A percentile compares a stretch with the other conserved stretches of the same genome.
phyloP scores from a whole-genome alignment of 1,139 yeast species.

The Yamadazyma sp. region DNA sequence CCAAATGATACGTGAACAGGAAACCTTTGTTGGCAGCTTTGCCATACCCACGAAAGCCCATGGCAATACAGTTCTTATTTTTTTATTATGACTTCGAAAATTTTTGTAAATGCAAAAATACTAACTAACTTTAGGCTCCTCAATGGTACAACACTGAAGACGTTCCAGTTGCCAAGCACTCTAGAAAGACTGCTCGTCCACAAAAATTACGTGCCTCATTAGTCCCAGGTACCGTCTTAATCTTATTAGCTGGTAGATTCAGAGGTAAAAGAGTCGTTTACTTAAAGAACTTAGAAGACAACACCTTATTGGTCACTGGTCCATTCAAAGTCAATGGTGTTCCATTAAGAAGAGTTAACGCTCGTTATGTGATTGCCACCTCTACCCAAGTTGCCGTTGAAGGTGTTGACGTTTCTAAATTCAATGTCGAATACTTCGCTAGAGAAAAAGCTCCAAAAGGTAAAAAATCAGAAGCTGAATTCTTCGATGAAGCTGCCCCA shows the following conservation, averaged over 20 bases:
- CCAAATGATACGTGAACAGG: too few relatives aligned
- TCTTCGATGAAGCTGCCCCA: constrained; percentile 85
- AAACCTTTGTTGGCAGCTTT: too few relatives aligned
- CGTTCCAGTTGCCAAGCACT: constrained; percentile 80
- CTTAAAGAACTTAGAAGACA: constrained; percentile 97
- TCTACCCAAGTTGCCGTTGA: constrained; percentile 85
- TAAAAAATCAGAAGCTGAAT: constrained; percentile 88
- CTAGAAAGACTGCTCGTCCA: constrained; percentile 92
- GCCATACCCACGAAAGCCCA: too few relatives aligned
- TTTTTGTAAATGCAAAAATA: constrained; percentile 14
- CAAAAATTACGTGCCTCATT: constrained; percentile 95
- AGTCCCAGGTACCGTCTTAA: constrained; percentile 98
- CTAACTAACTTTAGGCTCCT: constrained; percentile 65
- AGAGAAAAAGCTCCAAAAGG: constrained; percentile 84
- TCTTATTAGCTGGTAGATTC: constrained; percentile 99
- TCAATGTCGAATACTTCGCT: constrained; percentile 95
- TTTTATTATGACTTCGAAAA: constrained; percentile 2
- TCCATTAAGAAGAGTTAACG: constrained; percentile 98
- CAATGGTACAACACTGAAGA: constrained; percentile 97
- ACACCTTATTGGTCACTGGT: constrained; percentile 97
- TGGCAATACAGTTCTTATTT: neutral
- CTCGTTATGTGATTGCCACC: constrained; percentile 99
- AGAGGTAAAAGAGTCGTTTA: constrained; percentile 99
- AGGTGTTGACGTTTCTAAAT: constrained; percentile 85
- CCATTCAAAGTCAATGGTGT: constrained; percentile 99